Base-by-base conservation (phyloP, 106 monocot genomes). In the Allium fistulosum region DNA sequence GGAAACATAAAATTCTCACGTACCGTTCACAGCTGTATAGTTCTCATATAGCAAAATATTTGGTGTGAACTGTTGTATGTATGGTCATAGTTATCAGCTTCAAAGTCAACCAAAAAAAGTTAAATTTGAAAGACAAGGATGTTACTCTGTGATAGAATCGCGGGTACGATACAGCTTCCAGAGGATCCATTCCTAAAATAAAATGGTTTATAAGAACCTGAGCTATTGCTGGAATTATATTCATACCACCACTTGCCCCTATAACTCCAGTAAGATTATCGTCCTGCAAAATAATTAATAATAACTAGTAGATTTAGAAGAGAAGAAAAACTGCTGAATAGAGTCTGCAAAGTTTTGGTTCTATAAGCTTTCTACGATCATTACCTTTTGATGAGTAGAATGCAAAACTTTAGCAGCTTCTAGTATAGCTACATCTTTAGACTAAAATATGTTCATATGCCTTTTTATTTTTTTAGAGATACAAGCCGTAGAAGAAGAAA, bases 181-280 rank as follows among this genome's bases (percentile, higher is more conserved):
- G 72, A 69, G 99, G 85, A 48, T 85, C 66, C 84, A 93, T 84
- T 46, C 83, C 90, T 10, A 77, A 58, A 10, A 89, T 17, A 65
- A 90, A 99, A 73, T 99, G 84, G 71, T 99, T 99, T 11, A 99
- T 53, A 70, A 99, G 93, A 6, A 93, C 85, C 73, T 99, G 84
- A 14, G 63, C 50, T 2, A 87, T 84, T 8, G 80, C 87, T 9
- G 87, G 72, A 75, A 99, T 85, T 63, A 99, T 99, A 60, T 87
- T 72, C 11, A 75, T 47, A 4, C 99, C 99, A 16, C 99, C 92
- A 26, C 92, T 99, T 16, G 58, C 90, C 11, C 99, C 99, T 15
- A 93, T 26, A 11, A 93, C 87, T 2, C 87, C 92, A 46, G 87
- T 89, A 18, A 99, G 79, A 72, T 87, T 92, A 55, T 83, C 76